Evolutionary conservation across 176 grass and related monocot species (phyloP).

Genomic region (Paspalum vaginatum): DNA sequence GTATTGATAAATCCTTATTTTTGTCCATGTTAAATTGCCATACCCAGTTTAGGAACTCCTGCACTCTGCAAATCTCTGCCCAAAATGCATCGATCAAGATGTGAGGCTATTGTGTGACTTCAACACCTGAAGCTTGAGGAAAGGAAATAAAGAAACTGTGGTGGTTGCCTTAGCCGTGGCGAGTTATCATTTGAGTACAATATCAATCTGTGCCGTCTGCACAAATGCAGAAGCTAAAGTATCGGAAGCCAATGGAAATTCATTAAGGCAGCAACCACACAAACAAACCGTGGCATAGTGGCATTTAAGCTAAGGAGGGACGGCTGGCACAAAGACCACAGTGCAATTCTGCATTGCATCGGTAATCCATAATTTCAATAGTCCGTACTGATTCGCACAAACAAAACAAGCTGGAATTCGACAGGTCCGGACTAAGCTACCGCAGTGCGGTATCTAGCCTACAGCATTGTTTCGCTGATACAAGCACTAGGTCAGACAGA

Average conservation of each 20-base stretch:
- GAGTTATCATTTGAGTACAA: background rate
- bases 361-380: conserved; percentile 1
- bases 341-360: background rate
- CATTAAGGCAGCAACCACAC: background rate
- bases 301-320: no score
- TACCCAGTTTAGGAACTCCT: background rate
- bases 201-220: background rate
- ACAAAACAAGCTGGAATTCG: conserved; percentile 24
- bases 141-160: background rate
- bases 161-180: background rate
- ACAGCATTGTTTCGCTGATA: conserved; percentile 3
- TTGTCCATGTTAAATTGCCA: background rate
- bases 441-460: background rate
- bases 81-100: background rate
- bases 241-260: background rate
- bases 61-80: background rate
- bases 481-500: background rate
- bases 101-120: background rate
- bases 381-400: background rate
- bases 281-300: background rate
- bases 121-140: background rate
- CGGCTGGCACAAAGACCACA: background rate
- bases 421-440: background rate
- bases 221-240: background rate
- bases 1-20: background rate